Base-by-base conservation (phyloP, 495 filamentous ascomycete species). In the Astrothelium subdiscretum region DNA sequence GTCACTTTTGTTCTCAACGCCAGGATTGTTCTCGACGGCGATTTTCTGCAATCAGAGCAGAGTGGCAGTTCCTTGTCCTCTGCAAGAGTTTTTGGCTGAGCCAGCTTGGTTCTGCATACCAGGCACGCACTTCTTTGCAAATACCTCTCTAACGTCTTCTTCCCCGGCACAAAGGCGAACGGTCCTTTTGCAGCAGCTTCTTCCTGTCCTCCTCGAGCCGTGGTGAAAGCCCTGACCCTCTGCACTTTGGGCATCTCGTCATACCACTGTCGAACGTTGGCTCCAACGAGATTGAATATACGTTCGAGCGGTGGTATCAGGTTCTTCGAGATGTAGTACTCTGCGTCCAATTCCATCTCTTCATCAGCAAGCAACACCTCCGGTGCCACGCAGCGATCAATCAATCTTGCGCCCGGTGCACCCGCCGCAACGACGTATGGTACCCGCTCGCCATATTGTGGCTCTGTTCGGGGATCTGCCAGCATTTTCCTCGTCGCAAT, bases 311-410 rank as follows among this genome's bases (percentile, higher is more conserved):
- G 94, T 22, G 95, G 95, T 58, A 98, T 94, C 27, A 98, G 69
- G 68, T 96, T 97, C 77, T 96, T 97, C 8, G 81, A 81, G 66
- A 97, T 97, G 73, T 98, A 98, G 74, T 98, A 98, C 68, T 96
- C 91, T 0, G 92, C 83, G 68, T 98, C 94, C n/a, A 98, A 79
- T 65, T 90, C 85, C n/a, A 86, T 78, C 62, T 89, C 81, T 24
- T 87, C 82, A 62, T 87, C 87, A 40, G 83, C 75, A 1, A 97
- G 76, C n/a, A 97, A 79, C 26, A 81, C 81, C 71, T 96, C 90
- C 0, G 95, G 94, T 44, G 88, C 80, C 0, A 98, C 87, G 70
- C 90, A 96, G 22, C 94, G 88, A 74, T 97, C 94, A 65, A 95
- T 84, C 6, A 98, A 79, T 59, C 89, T 78, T 38, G 91, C 85